These are phyloP conservation scores for Aspergillus conjunctus DNA, from an alignment of 495 filamentous ascomycete genomes.

Conservation along the genomic window DNA sequence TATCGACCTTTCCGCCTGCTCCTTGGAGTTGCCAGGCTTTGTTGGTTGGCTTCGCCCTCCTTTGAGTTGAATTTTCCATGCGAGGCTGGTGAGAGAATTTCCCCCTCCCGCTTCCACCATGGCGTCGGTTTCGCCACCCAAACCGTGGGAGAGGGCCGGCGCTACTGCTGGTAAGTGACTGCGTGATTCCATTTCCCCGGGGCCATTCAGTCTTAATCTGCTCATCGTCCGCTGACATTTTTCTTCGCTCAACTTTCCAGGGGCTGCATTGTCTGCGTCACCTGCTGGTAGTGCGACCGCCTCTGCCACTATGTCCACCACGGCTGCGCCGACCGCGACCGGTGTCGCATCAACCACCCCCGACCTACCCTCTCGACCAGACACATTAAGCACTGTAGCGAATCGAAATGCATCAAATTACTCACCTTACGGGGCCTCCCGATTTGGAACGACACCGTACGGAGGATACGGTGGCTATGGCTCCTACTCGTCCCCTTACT, in stretches of 20 bases:
- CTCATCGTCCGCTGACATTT: slow-evolving; percentile 7
- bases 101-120: slow-evolving; percentile 34
- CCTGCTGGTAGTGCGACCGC: slow-evolving; percentile 42
- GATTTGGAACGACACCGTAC: slow-evolving; percentile 56
- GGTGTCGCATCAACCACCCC: slow-evolving; percentile 57
- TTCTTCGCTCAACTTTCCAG: slow-evolving; percentile 26
- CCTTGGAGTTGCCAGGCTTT: slow-evolving; percentile 6
- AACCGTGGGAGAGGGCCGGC: slow-evolving; percentile 90
- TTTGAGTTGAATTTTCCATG: slow-evolving; percentile 32
- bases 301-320: slow-evolving; percentile 36
- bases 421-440: slow-evolving; percentile 69
- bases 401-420: slow-evolving; percentile 84
- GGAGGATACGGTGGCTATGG: slow-evolving; percentile 52
- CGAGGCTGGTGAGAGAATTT: slow-evolving; percentile 33
- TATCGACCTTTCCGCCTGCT: slow-evolving; percentile 12
- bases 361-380: slow-evolving; percentile 77
- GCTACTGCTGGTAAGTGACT: slow-evolving; percentile 52
- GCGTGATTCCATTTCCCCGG: slow-evolving; percentile 6
- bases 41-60: slow-evolving; percentile 2
- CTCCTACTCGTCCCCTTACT: slow-evolving; percentile 65
- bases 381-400: slow-evolving; percentile 72
- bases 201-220: slow-evolving; percentile 14
- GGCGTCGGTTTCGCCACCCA: slow-evolving; percentile 79
- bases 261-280: slow-evolving; percentile 41
- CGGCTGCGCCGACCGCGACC: slow-evolving; percentile 43